These are phyloP conservation scores for Tricholoma terreum DNA, from an alignment of 768 basidiomycete species.

Conservation along the genomic window DNA sequence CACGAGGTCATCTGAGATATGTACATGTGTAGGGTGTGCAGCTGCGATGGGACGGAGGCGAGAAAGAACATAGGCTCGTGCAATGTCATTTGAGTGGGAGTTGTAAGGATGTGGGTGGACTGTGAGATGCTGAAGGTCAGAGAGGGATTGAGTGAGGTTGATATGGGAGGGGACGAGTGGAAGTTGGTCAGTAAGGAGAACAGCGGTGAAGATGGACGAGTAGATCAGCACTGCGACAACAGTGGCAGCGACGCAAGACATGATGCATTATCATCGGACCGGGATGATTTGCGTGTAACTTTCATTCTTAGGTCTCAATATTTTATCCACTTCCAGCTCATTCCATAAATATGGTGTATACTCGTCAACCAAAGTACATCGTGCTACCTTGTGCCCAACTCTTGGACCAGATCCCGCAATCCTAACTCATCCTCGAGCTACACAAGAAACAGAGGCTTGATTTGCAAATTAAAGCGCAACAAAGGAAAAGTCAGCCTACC, in stretches of 20 bases:
- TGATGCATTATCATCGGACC: too few relatives aligned
- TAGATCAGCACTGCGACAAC: constrained; percentile 8
- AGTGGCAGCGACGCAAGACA: not conserved
- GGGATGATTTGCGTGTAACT: too few relatives aligned
- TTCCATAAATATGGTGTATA: too few relatives aligned
- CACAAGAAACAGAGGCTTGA: not conserved
- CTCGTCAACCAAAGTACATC: not conserved
- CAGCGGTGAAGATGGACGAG: constrained; percentile 6
- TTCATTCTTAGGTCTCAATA: too few relatives aligned
- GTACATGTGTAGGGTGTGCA: constrained; percentile 38
- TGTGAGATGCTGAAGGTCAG: constrained; percentile 42
- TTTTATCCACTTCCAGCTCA: too few relatives aligned
- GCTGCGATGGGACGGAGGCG: constrained; percentile 48
- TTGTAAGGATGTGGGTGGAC: constrained; percentile 71
- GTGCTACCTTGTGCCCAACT: constrained; percentile 5
- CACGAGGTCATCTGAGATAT: constrained; percentile 48
- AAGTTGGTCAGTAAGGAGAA: constrained; percentile 17
- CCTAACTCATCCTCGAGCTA: constrained; percentile 49
- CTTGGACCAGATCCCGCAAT: constrained; percentile 13
- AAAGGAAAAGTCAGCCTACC: constrained; percentile 32
- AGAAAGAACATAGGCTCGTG: constrained; percentile 55
- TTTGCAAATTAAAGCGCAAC: not conserved
- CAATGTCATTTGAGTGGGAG: constrained; percentile 71
- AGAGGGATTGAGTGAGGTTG: constrained; percentile 17
- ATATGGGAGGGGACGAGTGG: constrained; percentile 17